These are phyloP conservation scores for Tolypocladium ophioglossoides DNA, from an alignment of 2,329 filamentous ascomycete genomes.

Conservation along the genomic window DNA sequence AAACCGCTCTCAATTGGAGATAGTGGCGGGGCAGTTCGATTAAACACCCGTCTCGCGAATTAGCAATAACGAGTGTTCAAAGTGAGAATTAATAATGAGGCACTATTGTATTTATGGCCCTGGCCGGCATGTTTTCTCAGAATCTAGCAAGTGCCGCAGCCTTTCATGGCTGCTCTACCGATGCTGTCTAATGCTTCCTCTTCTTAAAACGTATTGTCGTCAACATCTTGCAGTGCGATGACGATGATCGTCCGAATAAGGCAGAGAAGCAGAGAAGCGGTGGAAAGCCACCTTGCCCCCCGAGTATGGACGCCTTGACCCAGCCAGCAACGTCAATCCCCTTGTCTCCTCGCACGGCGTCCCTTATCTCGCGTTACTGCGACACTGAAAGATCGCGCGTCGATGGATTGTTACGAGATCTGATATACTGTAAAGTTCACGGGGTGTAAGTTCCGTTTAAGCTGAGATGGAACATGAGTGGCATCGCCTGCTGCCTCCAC, in stretches of 20 bases:
- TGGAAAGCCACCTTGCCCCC: background rate
- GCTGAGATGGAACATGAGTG: constrained; percentile 12
- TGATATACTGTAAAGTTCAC: constrained; percentile 26
- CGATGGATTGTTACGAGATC: constrained; percentile 9
- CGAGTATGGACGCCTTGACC: background rate
- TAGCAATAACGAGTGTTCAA: background rate
- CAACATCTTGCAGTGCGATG: background rate
- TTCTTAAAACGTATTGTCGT: background rate
- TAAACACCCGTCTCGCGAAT: background rate
- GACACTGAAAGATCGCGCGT: background rate
- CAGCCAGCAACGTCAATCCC: background rate
- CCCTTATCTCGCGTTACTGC: background rate
- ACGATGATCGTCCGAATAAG: background rate
- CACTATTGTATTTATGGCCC: background rate
- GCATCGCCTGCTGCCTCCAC: constrained; percentile 20
- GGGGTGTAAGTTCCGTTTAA: constrained; percentile 14
- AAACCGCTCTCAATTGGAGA: too few species aligned
- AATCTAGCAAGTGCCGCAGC: background rate
- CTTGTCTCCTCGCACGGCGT: background rate
- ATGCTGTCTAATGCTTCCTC: background rate
- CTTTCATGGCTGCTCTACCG: background rate
- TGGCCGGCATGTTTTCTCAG: too few species aligned
- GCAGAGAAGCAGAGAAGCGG: background rate
- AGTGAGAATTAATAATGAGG: background rate
- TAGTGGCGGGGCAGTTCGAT: too few species aligned